phyloP scores from a whole-genome alignment of 2,329 filamentous ascomycete species.

The Botrytis tulipae region DNA sequence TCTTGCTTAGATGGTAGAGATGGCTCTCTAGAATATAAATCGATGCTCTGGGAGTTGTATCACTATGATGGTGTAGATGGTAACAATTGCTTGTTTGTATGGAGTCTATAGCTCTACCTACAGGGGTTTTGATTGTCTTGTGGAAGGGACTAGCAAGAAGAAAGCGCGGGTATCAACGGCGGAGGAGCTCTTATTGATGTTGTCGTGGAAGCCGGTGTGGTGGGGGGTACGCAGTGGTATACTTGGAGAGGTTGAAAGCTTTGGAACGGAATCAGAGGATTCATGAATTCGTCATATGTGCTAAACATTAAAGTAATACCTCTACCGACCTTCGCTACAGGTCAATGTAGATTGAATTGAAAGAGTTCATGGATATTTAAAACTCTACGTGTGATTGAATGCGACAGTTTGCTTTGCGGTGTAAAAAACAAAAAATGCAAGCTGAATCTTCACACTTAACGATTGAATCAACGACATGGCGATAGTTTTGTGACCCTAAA shows the following conservation, averaged over 20 bases:
- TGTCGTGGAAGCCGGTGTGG: background rate
- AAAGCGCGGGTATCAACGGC: background rate
- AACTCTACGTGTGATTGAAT: background rate
- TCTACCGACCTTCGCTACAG: background rate
- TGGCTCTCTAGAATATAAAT: background rate
- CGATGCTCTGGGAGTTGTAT: background rate
- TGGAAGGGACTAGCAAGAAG: background rate
- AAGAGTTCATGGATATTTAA: fast-evolving
- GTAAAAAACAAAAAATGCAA: background rate
- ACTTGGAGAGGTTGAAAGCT: no score
- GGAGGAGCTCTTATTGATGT: background rate
- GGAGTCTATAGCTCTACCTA: background rate
- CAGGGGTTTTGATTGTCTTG: background rate
- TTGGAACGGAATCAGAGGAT: no score
- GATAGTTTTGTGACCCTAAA: background rate
- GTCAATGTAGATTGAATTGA: background rate
- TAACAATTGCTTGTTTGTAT: background rate
- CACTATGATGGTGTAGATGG: background rate
- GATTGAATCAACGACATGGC: background rate
- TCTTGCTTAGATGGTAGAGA: background rate
- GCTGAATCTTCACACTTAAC: background rate
- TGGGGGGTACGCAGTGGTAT: background rate
- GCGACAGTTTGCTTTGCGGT: background rate
- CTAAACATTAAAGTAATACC: background rate
- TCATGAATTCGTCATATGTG: no score